Base-by-base conservation (phyloP, 2,329 filamentous ascomycete species). In the Lecanoromycetidae sp. region DNA sequence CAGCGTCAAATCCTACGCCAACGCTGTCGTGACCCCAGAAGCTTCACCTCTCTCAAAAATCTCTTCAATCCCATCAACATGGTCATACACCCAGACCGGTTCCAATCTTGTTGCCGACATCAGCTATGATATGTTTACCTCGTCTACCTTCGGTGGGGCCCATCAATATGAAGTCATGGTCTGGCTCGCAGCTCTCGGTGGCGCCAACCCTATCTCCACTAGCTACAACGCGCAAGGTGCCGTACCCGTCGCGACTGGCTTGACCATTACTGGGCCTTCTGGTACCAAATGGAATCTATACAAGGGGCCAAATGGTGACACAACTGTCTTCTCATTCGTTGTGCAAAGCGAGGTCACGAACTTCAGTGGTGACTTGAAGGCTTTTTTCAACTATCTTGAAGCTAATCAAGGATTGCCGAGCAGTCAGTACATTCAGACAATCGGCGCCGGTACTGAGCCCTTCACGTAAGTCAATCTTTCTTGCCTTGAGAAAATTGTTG, bases 151-250 rank as follows among this genome's bases (percentile, higher is more conserved):
- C 15, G n/a, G n/a, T 8, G 34, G n/a, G 19, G n/a, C 34, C 8
- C 34, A 15, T 15, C 65, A 75, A 55, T 79, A 75, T 56, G 78
- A 81, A 61, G 66, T 81, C 55, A 82, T 82, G 78, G 70, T 82
- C 54, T 82, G 78, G 77, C 65, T 79, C 39, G 71, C 66, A 3
- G 74, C 74, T 25, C 61, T 78, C 35, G 74, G 72, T 20, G 71
- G 72, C 42, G 75, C 74, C 2, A 75, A 76, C 3, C 74, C 76
- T 19, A 77, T 80, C 65, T 76, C 77, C 46, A 67, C 59, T 38
- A 77, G 67, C 23, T 75, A 75, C 41, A 64, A 61, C 19, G 27
- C 27, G 8, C n/a, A 8, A n/a, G 27, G 27, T n/a, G 27, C 27
- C 27, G n/a, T n/a, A 8, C 54, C 73, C 8, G 66, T 80, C 53